Evolutionary conservation across 257 asterid species (phyloP), one percentile per base, ranked within the genome.

Genomic region (Voacanga thouarsii): DNA sequence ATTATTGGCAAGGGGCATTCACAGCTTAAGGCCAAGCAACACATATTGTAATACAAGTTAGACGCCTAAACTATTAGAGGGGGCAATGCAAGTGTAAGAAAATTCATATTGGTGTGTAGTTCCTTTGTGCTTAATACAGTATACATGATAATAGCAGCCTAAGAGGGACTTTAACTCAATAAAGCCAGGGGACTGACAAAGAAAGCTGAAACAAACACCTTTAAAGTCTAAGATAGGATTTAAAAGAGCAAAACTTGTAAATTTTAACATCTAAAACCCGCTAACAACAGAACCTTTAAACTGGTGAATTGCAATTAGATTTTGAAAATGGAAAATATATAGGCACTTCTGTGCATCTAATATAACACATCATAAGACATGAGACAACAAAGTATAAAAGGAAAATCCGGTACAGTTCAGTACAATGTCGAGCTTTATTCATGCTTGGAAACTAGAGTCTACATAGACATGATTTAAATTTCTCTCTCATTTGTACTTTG

Each of bases 1-100:
- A 61, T 26, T 2, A 61, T 21, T 24, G 39, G 37, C 18, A 24
- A 1, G 11, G 39, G 18, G 21, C 33, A 24, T 69, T n/a, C 73
- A 6, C 10, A 41, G 74, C 23, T 50, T 71, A 71, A n/a, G 47
- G 75, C 56, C 57, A 28, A 65, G 23, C 8, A 71, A 71, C 75
- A 14, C 26, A 41, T 41, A 69, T 43, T 3, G 74, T 3, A n/a
- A 43, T 18, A 44, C 5, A 23, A 12, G 28, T 4, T 23, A n/a
- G 37, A 69, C 72, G 2, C 26, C 49, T 16, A 7, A 47, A 26
- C 60, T 71, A 39, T 50, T 18, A 9, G 43, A 7, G 61, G 21
- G 9, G 12, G 47, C n/a, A 5, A 7, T 26, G 2, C 26, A 71
- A n/a, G 44, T 43, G 37, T 33, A 71, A 24, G 44, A 71, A 6